Evolutionary conservation across 352 stramenopile genomes (phyloP).

Genomic region (Phytophthora melonis): DNA sequence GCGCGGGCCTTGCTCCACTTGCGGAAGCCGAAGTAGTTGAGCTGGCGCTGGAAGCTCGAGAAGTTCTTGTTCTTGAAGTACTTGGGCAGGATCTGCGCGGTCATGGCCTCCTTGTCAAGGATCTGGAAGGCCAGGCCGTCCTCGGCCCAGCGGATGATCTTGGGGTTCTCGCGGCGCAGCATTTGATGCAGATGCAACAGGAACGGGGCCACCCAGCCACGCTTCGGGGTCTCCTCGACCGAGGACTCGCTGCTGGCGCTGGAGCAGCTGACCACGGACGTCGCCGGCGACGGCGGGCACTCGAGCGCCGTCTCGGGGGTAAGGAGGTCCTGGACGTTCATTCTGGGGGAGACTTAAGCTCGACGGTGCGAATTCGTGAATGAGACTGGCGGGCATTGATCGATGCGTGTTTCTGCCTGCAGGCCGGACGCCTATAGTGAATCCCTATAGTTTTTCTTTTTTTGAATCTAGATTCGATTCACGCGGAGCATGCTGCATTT

Average conservation of each 20-base stretch:
- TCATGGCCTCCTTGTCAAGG: slow-evolving; percentile 86
- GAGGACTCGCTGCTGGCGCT: slow-evolving; percentile 37
- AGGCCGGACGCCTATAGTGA: slow-evolving; percentile 41
- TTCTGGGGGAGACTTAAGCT: slow-evolving; percentile 24
- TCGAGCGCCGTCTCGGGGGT: slow-evolving; percentile 12
- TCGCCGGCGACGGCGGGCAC: slow-evolving; percentile 50
- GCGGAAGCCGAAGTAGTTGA: slow-evolving; percentile 97
- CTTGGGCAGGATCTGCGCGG: slow-evolving; percentile 90
- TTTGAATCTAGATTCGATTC: slow-evolving; percentile 54
- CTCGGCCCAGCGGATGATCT: slow-evolving; percentile 85
- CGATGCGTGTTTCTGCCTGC: slow-evolving; percentile 19
- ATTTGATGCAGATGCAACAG: slow-evolving; percentile 88
- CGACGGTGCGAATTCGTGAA: slow-evolving; percentile 39
- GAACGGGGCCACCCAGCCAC: slow-evolving; percentile 87
- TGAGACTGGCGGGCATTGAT: slow-evolving; percentile 33
- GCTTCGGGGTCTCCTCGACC: slow-evolving; percentile 45
- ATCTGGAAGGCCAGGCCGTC: slow-evolving; percentile 88
- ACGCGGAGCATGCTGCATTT: neutral
- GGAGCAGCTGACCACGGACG: slow-evolving; percentile 48
- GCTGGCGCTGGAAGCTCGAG: slow-evolving; percentile 95
- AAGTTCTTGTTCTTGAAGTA: slow-evolving; percentile 98
- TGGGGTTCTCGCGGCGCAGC: slow-evolving; percentile 77
- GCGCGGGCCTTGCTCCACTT: slow-evolving; percentile 89
- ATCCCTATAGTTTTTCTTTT: slow-evolving; percentile 70
- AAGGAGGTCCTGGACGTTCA: slow-evolving; percentile 67